phyloP scores from a whole-genome alignment of 1,139 yeast species.

The Zygosaccharomyces pseudobailii region DNA sequence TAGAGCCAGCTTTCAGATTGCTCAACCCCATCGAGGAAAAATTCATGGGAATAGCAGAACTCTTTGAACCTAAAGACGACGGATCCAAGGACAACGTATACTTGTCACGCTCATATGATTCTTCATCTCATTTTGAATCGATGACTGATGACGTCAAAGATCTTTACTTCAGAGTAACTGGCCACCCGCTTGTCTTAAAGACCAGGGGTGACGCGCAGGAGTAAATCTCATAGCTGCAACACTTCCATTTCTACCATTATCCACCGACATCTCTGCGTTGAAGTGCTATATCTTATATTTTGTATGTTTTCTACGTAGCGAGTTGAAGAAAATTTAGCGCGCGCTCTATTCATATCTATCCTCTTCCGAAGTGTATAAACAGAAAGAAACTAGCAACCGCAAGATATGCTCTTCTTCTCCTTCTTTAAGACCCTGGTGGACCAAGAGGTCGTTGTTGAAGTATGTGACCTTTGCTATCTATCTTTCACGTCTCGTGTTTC shows the following conservation, averaged over 20 bases:
- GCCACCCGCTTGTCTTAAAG: slow-evolving; percentile 84
- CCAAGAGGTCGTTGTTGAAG: slow-evolving; percentile 66
- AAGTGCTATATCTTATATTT: background rate
- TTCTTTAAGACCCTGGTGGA: slow-evolving; percentile 94
- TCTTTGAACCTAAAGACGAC: slow-evolving; percentile 81
- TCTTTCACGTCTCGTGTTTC: slow-evolving; percentile 1
- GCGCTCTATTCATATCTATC: background rate
- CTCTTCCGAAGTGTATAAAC: background rate
- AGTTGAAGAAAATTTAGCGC: background rate
- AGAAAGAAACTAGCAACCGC: background rate
- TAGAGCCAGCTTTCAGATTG: slow-evolving; percentile 90
- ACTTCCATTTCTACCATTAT: background rate
- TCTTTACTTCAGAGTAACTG: slow-evolving; percentile 84
- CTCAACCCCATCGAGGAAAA: slow-evolving; percentile 74
- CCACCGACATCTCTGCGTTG: background rate
- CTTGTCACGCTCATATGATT: slow-evolving; percentile 86
- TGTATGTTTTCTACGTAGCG: slow-evolving; percentile 3
- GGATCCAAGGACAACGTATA: slow-evolving; percentile 77
- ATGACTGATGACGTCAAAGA: slow-evolving; percentile 97
- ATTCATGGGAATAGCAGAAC: slow-evolving; percentile 92
- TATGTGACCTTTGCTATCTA: slow-evolving; percentile 11
- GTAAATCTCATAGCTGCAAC: background rate
- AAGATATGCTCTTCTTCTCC: slow-evolving; percentile 76
- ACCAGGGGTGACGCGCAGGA: slow-evolving; percentile 64
- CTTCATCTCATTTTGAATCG: slow-evolving; percentile 91